These are phyloP conservation scores for Cladobotryum protrusum DNA, from an alignment of 2,329 filamentous ascomycete species.

Conservation along the genomic window DNA sequence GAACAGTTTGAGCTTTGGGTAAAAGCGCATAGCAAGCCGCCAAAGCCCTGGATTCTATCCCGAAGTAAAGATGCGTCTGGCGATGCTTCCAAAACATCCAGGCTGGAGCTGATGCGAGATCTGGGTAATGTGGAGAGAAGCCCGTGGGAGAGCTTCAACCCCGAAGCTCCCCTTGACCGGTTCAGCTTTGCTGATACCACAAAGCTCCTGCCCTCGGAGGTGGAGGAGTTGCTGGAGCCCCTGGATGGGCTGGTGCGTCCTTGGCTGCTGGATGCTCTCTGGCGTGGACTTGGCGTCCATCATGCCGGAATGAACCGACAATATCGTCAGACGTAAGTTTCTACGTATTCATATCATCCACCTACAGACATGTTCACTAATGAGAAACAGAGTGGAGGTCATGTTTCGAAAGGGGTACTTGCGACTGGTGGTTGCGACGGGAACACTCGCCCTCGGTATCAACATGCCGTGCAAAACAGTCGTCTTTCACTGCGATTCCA, in stretches of 20 bases:
- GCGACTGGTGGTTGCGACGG: slow-evolving; percentile 66
- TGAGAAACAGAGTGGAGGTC: slow-evolving; percentile 51
- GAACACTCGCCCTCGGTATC: slow-evolving; percentile 70
- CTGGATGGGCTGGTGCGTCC: slow-evolving; percentile 41
- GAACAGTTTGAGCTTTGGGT: slow-evolving; percentile 5
- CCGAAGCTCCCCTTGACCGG: slow-evolving; percentile 52
- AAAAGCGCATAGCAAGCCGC: slow-evolving; percentile 33
- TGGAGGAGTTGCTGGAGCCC: slow-evolving; percentile 47
- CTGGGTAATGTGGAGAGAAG: slow-evolving; percentile 49
- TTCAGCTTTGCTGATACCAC: slow-evolving; percentile 63
- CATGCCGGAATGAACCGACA: slow-evolving; percentile 74
- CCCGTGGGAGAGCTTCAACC: slow-evolving; percentile 60
- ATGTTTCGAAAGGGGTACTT: slow-evolving; percentile 68
- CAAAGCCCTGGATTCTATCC: slow-evolving; percentile 12
- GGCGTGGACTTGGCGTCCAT: slow-evolving; percentile 67
- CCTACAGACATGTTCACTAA: neutral
- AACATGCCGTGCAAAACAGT: slow-evolving; percentile 83
- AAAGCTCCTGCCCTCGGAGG: slow-evolving; percentile 51
- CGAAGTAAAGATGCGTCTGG: neutral
- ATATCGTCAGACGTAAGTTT: slow-evolving; percentile 58
- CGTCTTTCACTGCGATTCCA: slow-evolving; percentile 66
- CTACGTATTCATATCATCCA: too few species aligned
- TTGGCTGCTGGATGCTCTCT: slow-evolving; percentile 54
- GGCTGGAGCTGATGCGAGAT: slow-evolving; percentile 52
- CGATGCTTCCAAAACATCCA: slow-evolving; percentile 31